A percentile compares a stretch with the other conserved stretches of the same genome.
Evolutionary conservation across 1,284 basidiomycete genomes (phyloP).

Genomic region (Trametes pubescens): DNA sequence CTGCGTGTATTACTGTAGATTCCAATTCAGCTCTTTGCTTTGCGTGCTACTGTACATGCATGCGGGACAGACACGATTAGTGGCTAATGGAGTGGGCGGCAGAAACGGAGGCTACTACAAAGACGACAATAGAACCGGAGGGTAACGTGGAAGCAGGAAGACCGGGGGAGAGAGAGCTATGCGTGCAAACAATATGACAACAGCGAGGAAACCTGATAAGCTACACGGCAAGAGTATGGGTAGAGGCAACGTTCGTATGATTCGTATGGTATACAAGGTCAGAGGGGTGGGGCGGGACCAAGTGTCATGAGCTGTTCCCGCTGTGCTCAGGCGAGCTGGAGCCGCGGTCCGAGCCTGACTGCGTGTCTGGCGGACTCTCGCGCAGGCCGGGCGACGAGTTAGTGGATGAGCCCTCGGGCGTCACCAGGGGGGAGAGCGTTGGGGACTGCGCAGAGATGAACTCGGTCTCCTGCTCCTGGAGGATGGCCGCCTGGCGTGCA

Average conservation of each 20-base stretch:
- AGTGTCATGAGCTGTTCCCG: constrained; percentile 20
- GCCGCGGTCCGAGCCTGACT: constrained; percentile 7
- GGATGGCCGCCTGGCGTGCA: constrained; percentile 62
- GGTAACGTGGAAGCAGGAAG: neutral
- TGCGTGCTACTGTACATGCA: constrained; percentile 32
- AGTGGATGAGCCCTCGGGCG: constrained; percentile 32
- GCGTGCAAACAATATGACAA: constrained; percentile 13
- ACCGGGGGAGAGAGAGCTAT: constrained; percentile 4
- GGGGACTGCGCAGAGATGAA: constrained; percentile 50
- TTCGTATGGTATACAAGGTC: constrained; percentile 7
- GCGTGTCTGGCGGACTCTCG: constrained; percentile 7
- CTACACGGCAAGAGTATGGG: constrained; percentile 19
- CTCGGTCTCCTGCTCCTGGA: constrained; percentile 69
- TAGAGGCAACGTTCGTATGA: constrained; percentile 14
- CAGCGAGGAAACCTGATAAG: constrained; percentile 8
- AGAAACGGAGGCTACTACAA: neutral
- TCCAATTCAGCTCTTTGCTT: constrained; percentile 26
- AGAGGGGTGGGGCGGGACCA: neutral
- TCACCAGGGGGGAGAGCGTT: constrained; percentile 42
- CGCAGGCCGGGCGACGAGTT: constrained; percentile 22
- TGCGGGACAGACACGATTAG: constrained; percentile 20
- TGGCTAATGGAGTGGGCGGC: neutral
- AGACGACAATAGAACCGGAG: neutral
- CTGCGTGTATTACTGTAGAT: constrained; percentile 35
- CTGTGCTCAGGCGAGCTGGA: constrained; percentile 19